Evolutionary conservation across 2,329 filamentous ascomycete genomes (phyloP).

Genomic region (Thelonectria rubi): DNA sequence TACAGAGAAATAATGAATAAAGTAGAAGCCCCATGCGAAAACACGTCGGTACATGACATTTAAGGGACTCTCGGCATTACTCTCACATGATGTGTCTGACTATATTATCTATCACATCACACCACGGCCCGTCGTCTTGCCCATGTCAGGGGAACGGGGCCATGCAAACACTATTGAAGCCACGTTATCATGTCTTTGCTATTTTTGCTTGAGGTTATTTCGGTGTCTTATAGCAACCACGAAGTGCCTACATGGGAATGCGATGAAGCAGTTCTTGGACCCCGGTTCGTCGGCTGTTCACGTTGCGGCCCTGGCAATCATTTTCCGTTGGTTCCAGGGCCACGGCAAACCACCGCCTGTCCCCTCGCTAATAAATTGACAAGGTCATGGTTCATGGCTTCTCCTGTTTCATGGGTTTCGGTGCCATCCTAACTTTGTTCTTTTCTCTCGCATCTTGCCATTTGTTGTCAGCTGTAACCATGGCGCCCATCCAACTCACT

Average conservation of each 20-base stretch:
- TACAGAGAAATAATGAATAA: background rate
- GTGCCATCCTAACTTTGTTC: background rate
- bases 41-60: too few relatives aligned
- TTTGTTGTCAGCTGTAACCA: conserved; percentile 13
- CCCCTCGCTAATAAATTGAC: conserved; percentile 12
- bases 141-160: background rate
- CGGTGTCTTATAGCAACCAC: background rate
- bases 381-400: background rate
- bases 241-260: background rate
- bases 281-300: background rate
- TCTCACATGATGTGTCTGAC: background rate
- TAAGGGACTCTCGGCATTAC: background rate
- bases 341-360: conserved; percentile 7
- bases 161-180: background rate
- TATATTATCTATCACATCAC: background rate
- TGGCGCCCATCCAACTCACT: conserved; percentile 38
- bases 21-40: background rate
- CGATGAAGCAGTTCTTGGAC: background rate
- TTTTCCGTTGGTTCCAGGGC: conserved; percentile 24
- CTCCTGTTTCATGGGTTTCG: conserved; percentile 7
- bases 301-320: conserved; percentile 16
- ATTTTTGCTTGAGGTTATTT: background rate
- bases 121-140: background rate
- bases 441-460: background rate
- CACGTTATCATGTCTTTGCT: background rate